A percentile compares a stretch with the other conserved stretches of the same genome.
Conservation (phyloP, 768 basidiomycete genomes). For the Dioszegia crocea region DNA sequence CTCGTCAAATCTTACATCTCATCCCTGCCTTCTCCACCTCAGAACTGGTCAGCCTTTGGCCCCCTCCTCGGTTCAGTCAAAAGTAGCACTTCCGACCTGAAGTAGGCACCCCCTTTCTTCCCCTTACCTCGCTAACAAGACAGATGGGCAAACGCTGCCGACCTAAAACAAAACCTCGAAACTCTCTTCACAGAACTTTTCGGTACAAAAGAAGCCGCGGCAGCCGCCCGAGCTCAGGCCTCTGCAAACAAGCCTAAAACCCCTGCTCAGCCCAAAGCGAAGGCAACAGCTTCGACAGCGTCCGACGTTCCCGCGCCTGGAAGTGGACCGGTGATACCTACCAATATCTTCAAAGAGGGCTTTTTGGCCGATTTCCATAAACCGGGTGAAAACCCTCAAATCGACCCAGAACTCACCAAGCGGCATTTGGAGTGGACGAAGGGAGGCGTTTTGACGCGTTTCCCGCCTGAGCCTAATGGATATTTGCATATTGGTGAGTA, state of each 20-base stretch:
- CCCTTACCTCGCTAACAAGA: neutral
- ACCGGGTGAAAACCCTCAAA: slow-evolving; percentile 88
- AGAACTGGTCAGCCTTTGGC: slow-evolving; percentile 73
- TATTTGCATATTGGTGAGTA: slow-evolving; percentile 61
- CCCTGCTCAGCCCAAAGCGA: slow-evolving; percentile 5
- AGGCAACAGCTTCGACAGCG: slow-evolving; percentile 40
- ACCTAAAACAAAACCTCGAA: slow-evolving; percentile 43
- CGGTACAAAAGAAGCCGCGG: slow-evolving; percentile 40
- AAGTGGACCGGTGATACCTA: slow-evolving; percentile 45
- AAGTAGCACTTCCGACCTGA: slow-evolving; percentile 38
- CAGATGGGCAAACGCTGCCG: slow-evolving; percentile 47
- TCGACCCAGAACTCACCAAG: slow-evolving; percentile 69
- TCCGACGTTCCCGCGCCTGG: slow-evolving; percentile 44
- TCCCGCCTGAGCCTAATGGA: slow-evolving; percentile 98
- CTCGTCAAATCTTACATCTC: slow-evolving; percentile 60
- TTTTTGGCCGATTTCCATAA: slow-evolving; percentile 89
- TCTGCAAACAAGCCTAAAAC: slow-evolving; percentile 1
- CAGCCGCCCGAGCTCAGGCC: slow-evolving; percentile 30
- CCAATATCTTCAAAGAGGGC: slow-evolving; percentile 82
- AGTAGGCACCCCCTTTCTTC: slow-evolving; percentile 16
- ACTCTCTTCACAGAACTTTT: slow-evolving; percentile 45
- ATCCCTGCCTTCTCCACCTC: slow-evolving; percentile 53
- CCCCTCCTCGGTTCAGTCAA: slow-evolving; percentile 49
- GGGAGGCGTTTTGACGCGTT: slow-evolving; percentile 86
- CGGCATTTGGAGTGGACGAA: slow-evolving; percentile 74